These are phyloP conservation scores for Thalassiosira mediterranea DNA, from an alignment of 352 stramenopile genomes.

Conservation along the genomic window DNA sequence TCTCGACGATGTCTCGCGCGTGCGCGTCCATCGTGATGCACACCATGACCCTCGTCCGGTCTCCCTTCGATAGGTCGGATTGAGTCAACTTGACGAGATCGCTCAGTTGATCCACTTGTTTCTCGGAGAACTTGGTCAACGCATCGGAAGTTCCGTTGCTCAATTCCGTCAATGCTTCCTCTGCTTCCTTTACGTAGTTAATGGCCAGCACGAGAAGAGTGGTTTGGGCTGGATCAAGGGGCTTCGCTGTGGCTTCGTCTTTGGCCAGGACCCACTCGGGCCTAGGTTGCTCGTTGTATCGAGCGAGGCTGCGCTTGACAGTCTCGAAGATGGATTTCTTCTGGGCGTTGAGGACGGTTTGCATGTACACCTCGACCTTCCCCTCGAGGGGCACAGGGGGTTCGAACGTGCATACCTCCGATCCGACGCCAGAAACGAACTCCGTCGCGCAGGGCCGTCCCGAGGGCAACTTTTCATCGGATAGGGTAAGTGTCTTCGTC, in stretches of 20 bases:
- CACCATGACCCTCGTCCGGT: conserved; percentile 92
- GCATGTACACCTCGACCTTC: conserved; percentile 97
- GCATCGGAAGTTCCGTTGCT: conserved; percentile 92
- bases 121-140: conserved; percentile 91
- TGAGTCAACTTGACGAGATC: conserved; percentile 92
- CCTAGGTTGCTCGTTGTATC: conserved; percentile 90
- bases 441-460: conserved; percentile 70
- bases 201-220: conserved; percentile 92
- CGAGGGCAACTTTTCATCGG: conserved; percentile 89
- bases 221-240: conserved; percentile 92
- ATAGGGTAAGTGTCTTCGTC: conserved; percentile 90
- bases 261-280: conserved; percentile 96
- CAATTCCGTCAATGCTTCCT: conserved; percentile 91
- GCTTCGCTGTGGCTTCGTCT: conserved; percentile 87
- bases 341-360: conserved; percentile 93
- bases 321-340: conserved; percentile 93
- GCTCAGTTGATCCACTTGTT: conserved; percentile 88
- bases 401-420: conserved; percentile 92
- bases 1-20: conserved; percentile 92
- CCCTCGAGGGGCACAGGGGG: conserved; percentile 91
- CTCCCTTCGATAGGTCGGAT: conserved; percentile 80
- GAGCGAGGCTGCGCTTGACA: conserved; percentile 90
- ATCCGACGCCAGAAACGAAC: conserved; percentile 93
- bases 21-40: conserved; percentile 95
- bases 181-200: conserved; percentile 95